Percentiles rank a stretch among this genome's conserved stretches.
Evolutionary conservation across 75 land plant genomes (phyloP).

Genomic region (Ceratopteris richardii): DNA sequence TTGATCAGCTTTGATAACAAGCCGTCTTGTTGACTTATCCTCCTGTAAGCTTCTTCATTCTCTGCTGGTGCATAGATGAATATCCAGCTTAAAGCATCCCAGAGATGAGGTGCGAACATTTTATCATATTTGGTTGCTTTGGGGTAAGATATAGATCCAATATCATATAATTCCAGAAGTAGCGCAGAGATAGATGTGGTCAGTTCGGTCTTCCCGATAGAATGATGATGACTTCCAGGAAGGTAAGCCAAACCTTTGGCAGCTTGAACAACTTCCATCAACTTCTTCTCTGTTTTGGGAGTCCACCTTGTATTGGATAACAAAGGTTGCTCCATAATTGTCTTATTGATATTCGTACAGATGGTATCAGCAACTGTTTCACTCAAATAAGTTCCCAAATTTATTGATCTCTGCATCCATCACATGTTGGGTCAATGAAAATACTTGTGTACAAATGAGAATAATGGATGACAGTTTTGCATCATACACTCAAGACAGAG

Average conservation of each 20-base stretch:
- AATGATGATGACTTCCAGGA: slow-evolving; percentile 3
- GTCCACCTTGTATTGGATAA: not conserved
- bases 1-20: not conserved
- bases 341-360: not conserved
- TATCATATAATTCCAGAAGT: not conserved
- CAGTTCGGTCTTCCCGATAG: not conserved
- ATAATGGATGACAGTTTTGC: not conserved
- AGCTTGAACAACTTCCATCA: slow-evolving; percentile 1
- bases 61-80: not conserved
- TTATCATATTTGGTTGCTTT: not conserved
- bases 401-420: not conserved
- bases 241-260: not conserved
- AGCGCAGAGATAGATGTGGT: not conserved
- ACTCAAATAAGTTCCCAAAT: not conserved
- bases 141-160: not conserved
- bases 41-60: not conserved
- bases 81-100: slow-evolving; percentile 4
- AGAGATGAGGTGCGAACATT: not conserved
- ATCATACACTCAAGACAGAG: slow-evolving; percentile 29
- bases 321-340: not conserved
- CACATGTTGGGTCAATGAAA: too few species aligned
- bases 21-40: not conserved
- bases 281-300: not conserved
- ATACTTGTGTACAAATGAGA: not conserved
- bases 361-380: not conserved